Evolutionary conservation across 768 basidiomycete species (phyloP).

Genomic region (Boletus rubroflammeus): DNA sequence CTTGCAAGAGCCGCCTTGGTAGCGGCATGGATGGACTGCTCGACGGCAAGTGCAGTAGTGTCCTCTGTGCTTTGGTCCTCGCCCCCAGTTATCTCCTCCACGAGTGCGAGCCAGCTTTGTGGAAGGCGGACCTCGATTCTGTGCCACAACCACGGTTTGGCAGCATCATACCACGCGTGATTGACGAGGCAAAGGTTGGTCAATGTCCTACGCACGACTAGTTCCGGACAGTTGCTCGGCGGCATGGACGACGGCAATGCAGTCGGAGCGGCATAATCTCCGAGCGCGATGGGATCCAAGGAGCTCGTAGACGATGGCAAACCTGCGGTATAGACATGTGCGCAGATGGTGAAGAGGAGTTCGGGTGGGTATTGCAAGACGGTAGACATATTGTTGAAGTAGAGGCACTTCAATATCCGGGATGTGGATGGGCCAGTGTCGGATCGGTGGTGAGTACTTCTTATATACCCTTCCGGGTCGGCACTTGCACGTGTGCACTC

Average conservation of each 20-base stretch:
- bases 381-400: constrained; percentile 16
- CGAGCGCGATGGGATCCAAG: constrained; percentile 64
- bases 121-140: constrained; percentile 81
- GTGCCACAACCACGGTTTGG: constrained; percentile 87
- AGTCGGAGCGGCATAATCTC: constrained; percentile 46
- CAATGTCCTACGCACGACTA: constrained; percentile 60
- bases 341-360: constrained; percentile 68
- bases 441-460: background rate
- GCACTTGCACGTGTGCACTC: constrained; percentile 3
- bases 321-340: constrained; percentile 63
- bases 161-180: constrained; percentile 73
- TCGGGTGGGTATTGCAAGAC: constrained; percentile 62
- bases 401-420: background rate
- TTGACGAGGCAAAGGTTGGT: constrained; percentile 73
- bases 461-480: constrained; percentile 1
- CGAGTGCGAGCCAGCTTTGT: constrained; percentile 77
- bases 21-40: constrained; percentile 62
- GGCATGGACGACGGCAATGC: constrained; percentile 74
- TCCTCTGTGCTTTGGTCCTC: constrained; percentile 49
- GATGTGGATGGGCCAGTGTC: background rate
- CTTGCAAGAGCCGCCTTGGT: constrained; percentile 59
- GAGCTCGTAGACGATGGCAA: constrained; percentile 52
- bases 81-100: constrained; percentile 75
- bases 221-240: constrained; percentile 65
- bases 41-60: constrained; percentile 61